Evolutionary conservation across 2,329 filamentous ascomycete genomes (phyloP).

Genomic region (Mycogone perniciosa): DNA sequence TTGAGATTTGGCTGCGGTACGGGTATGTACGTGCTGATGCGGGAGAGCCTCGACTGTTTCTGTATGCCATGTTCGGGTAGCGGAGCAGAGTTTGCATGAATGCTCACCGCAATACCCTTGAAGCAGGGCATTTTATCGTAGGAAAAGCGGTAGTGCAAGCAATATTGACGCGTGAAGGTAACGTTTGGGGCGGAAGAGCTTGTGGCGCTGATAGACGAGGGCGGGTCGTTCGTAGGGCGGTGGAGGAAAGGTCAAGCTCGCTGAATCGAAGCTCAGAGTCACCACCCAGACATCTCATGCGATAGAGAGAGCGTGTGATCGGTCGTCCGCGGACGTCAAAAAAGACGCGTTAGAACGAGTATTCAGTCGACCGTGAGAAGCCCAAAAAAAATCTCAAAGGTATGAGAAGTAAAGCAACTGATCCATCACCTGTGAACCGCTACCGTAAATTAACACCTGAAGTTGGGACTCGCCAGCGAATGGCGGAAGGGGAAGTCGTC

Average conservation of each 20-base stretch:
- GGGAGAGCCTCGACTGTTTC: slow-evolving; percentile 81
- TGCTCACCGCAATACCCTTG: slow-evolving; percentile 97
- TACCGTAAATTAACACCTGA: slow-evolving; percentile 10
- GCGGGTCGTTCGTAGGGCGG: slow-evolving; percentile 7
- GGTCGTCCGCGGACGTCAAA: slow-evolving; percentile 2
- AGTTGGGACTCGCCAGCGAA: slow-evolving; percentile 5
- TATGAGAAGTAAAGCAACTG: slow-evolving; percentile 1
- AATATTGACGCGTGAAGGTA: not conserved
- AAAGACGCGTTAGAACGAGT: not conserved
- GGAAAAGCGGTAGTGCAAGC: slow-evolving; percentile 13
- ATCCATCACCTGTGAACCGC: slow-evolving; percentile 2
- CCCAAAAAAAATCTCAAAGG: slow-evolving; percentile 3
- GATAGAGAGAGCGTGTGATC: slow-evolving; percentile 2
- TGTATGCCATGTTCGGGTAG: slow-evolving; percentile 92
- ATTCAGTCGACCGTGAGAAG: slow-evolving; percentile 4
- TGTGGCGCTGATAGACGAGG: slow-evolving; percentile 9
- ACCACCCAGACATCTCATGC: slow-evolving; percentile 19
- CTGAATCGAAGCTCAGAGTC: slow-evolving; percentile 13
- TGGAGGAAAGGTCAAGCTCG: slow-evolving; percentile 13
- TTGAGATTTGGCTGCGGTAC: slow-evolving; percentile 78
- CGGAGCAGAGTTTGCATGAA: slow-evolving; percentile 75
- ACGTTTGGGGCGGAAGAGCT: slow-evolving; percentile 3
- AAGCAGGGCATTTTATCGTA: slow-evolving; percentile 75
- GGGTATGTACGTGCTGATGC: slow-evolving; percentile 95
- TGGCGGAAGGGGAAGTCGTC: slow-evolving; percentile 2